Percentiles rank a stretch among this genome's conserved stretches.
phyloP scores from a whole-genome alignment of 495 filamentous ascomycete genomes.

The Podospora pseudocomata region DNA sequence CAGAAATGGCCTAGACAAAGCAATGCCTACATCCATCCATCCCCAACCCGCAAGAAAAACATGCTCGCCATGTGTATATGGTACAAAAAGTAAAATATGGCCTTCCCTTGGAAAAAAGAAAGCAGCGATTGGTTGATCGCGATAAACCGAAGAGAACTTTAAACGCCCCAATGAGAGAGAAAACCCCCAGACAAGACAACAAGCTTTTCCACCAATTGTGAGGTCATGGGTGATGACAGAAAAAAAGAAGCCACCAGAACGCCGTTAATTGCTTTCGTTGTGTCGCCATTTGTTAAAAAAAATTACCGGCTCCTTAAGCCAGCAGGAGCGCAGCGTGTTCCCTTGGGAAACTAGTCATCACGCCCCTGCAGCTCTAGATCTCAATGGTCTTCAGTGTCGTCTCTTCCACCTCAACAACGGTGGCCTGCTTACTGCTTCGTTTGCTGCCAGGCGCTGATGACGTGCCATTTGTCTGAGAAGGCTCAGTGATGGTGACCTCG shows the following conservation, averaged over 20 bases:
- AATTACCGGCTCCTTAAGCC: background rate
- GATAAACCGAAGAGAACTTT: background rate
- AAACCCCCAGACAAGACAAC: background rate
- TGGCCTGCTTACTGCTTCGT: slow-evolving; percentile 30
- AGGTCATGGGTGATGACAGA: background rate
- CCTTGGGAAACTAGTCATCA: background rate
- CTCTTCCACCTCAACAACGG: slow-evolving; percentile 37
- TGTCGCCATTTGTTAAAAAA: background rate
- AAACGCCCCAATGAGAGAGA: background rate
- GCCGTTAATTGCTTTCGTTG: background rate
- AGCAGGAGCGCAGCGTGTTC: background rate
- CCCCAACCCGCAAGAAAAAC: background rate
- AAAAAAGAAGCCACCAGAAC: background rate
- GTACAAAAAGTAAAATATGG: background rate
- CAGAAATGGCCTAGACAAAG: background rate
- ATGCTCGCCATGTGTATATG: background rate
- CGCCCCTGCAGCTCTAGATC: slow-evolving; percentile 36
- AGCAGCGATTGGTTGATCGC: background rate
- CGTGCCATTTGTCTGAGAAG: slow-evolving; percentile 14
- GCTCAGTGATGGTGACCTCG: slow-evolving; percentile 17
- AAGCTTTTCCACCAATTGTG: background rate
- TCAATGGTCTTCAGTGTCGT: slow-evolving; percentile 56
- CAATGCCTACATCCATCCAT: background rate
- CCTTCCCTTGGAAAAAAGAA: background rate
- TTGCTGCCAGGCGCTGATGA: slow-evolving; percentile 24